Conservation (phyloP, 768 basidiomycete genomes). For the Russula emetica region DNA sequence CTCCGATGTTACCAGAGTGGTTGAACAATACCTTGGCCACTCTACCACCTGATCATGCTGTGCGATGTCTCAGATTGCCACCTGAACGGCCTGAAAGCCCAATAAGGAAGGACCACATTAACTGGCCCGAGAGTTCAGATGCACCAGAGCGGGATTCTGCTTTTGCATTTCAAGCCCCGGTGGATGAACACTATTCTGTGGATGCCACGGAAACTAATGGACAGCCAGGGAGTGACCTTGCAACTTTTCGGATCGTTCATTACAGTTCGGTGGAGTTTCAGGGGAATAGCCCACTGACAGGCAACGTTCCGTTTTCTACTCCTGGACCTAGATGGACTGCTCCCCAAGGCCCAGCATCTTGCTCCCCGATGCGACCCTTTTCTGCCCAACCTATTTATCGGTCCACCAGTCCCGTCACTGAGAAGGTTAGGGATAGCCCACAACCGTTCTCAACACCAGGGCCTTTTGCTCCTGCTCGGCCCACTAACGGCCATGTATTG, state of each 20-base stretch:
- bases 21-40: conserved; percentile 49
- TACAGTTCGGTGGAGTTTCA: not conserved
- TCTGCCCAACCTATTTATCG: conserved; percentile 11
- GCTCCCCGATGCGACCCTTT: not conserved
- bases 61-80: conserved; percentile 39
- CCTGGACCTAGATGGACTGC: conserved; percentile 16
- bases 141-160: conserved; percentile 18
- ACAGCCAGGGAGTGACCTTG: not conserved
- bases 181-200: not conserved
- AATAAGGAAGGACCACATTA: not conserved
- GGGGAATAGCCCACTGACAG: not conserved
- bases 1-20: conserved; percentile 49
- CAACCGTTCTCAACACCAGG: conserved; percentile 48
- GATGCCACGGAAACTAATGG: not conserved
- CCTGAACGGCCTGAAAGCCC: conserved; percentile 1
- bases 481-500: not conserved
- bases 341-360: not conserved
- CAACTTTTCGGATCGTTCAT: not conserved
- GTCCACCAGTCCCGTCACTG: not conserved
- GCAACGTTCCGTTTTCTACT: conserved; percentile 18
- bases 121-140: not conserved
- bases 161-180: conserved; percentile 23
- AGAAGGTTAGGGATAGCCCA: not conserved
- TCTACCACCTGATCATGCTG: conserved; percentile 45
- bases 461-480: conserved; percentile 30